phyloP scores from a whole-genome alignment of 192 early-diverging fungal genomes.

The Gonapodya sp. region DNA sequence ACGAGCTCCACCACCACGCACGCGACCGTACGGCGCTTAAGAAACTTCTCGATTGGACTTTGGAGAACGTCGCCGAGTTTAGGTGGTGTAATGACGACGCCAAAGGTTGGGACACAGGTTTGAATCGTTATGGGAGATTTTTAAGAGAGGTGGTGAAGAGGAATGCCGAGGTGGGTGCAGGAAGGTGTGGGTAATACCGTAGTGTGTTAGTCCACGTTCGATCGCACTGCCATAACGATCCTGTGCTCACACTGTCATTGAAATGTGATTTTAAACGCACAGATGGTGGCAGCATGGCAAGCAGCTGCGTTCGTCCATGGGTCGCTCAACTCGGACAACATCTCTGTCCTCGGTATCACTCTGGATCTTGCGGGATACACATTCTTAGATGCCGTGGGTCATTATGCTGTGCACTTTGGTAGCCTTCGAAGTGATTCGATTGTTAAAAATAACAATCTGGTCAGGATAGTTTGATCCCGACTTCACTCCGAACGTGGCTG shows the following conservation, averaged over 20 bases:
- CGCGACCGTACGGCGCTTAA: background rate
- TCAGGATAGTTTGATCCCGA: background rate
- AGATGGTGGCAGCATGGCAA: constrained; percentile 9
- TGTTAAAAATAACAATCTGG: background rate
- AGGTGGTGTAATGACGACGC: background rate
- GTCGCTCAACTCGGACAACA: constrained; percentile 6
- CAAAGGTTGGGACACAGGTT: background rate
- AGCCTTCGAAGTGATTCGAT: background rate
- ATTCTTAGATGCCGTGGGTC: constrained; percentile 3
- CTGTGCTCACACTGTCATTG: background rate
- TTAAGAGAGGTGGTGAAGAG: background rate
- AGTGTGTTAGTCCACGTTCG: no score
- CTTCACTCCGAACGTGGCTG: background rate
- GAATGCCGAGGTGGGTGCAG: background rate
- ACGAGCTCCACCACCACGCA: background rate
- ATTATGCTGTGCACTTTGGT: background rate
- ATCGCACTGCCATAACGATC: background rate
- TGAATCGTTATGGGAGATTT: background rate
- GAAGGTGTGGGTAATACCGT: no score
- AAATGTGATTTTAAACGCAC: background rate
- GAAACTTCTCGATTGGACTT: background rate
- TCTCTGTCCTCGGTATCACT: constrained; percentile 1
- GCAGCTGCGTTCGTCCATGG: background rate
- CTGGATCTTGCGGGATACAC: background rate
- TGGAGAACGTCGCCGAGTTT: constrained; percentile 3